These are phyloP conservation scores for Begonia peltatifolia DNA, from an alignment of 306 rosid genomes.

Conservation along the genomic window DNA sequence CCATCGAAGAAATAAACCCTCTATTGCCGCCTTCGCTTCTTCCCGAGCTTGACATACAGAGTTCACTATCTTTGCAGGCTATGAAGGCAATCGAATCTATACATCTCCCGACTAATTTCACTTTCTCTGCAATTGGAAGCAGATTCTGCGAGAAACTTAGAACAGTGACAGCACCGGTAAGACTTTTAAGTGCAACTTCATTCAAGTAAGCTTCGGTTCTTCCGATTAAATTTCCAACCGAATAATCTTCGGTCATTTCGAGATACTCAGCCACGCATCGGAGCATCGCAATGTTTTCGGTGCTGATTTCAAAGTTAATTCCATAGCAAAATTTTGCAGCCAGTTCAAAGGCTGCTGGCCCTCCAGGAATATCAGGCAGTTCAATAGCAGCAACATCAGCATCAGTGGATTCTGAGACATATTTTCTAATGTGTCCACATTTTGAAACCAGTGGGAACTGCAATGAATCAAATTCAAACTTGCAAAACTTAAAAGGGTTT, in stretches of 20 bases:
- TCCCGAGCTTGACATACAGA: conserved; percentile 19
- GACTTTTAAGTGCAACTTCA: conserved; percentile 69
- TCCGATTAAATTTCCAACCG: conserved; percentile 62
- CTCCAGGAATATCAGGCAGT: conserved; percentile 67
- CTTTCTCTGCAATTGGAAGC: conserved; percentile 63
- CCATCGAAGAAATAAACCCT: no score
- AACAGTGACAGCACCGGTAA: conserved; percentile 60
- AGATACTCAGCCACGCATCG: conserved; percentile 85
- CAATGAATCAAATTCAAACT: conserved; percentile 7
- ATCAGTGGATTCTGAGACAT: conserved; percentile 58
- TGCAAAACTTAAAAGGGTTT: no score
- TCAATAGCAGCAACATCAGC: conserved; percentile 43
- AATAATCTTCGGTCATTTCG: conserved; percentile 83
- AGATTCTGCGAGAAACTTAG: conserved; percentile 52
- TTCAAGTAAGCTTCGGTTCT: conserved; percentile 69
- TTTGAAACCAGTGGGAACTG: conserved; percentile 88
- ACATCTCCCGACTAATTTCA: conserved; percentile 60
- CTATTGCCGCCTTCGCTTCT: conserved; percentile 16
- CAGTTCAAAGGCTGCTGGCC: conserved; percentile 83
- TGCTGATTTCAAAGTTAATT: conserved; percentile 72
- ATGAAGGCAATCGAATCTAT: conserved; percentile 75
- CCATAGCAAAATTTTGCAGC: conserved; percentile 97
- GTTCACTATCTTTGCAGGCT: conserved; percentile 72
- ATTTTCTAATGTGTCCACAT: conserved; percentile 68
- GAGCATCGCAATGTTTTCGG: conserved; percentile 63